phyloP scores from a whole-genome alignment of 345 rosid genomes.

The Citrus cavaleriei region DNA sequence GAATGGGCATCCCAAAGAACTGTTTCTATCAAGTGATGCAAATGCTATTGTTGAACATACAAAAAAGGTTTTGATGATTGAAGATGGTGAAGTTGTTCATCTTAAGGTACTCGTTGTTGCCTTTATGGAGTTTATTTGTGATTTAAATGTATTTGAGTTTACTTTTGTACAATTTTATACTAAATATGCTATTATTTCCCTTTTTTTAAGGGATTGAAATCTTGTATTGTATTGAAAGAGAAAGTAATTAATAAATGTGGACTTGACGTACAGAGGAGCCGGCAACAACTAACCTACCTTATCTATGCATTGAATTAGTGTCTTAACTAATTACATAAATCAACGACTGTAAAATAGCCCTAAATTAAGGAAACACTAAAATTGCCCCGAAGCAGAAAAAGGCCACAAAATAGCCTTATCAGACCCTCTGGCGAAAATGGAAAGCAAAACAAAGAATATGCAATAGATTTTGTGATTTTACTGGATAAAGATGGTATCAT shows the following conservation, averaged over 20 bases:
- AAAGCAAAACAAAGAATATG: background rate
- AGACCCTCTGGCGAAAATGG: background rate
- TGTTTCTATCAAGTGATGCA: constrained; percentile 85
- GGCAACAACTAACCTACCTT: background rate
- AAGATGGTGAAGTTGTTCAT: constrained; percentile 88
- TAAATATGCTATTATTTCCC: background rate
- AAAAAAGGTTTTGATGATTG: constrained; percentile 78
- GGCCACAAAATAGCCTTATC: background rate
- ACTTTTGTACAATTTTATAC: background rate
- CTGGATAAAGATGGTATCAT: background rate
- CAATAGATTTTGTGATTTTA: background rate
- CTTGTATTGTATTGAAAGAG: background rate
- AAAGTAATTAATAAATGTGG: background rate
- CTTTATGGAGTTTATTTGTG: background rate
- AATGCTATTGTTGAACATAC: constrained; percentile 93
- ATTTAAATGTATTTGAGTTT: background rate
- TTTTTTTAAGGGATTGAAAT: background rate
- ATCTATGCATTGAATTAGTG: background rate
- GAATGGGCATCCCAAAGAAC: constrained; percentile 70
- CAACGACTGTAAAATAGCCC: background rate
- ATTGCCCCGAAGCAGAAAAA: background rate
- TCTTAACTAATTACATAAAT: background rate
- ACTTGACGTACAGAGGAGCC: background rate
- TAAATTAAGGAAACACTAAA: background rate
- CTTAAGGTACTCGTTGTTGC: constrained; percentile 52